Conservation (phyloP, 306 rosid genomes). For the Echinosophora koreensis region DNA sequence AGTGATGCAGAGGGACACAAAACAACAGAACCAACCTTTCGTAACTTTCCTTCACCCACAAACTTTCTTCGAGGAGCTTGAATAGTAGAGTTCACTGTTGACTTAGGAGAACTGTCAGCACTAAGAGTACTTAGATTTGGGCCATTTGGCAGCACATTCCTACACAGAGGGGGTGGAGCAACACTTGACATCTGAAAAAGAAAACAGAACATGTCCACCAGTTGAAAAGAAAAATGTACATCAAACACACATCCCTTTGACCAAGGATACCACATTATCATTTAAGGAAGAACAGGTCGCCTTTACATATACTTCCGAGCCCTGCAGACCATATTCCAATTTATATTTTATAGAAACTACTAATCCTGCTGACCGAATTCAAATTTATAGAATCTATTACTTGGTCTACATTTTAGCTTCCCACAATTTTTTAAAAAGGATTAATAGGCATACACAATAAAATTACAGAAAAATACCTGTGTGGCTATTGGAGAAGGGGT, state of each 20-base stretch:
- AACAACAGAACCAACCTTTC: constrained; percentile 67
- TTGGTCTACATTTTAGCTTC: constrained; percentile 16
- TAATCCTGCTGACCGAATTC: constrained; percentile 7
- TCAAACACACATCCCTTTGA: constrained; percentile 21
- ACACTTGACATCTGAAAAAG: constrained; percentile 80
- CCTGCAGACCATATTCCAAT: not conserved
- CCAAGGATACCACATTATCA: constrained; percentile 29
- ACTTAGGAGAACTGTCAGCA: constrained; percentile 79
- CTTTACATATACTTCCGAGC: constrained; percentile 11
- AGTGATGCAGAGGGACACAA: constrained; percentile 31
- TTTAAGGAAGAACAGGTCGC: constrained; percentile 8
- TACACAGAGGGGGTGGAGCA: constrained; percentile 87
- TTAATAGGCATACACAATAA: constrained; percentile 8
- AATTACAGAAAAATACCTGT: constrained; percentile 63
- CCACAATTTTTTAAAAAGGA: constrained; percentile 15
- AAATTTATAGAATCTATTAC: constrained; percentile 27
- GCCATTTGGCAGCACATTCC: constrained; percentile 76
- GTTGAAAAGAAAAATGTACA: not conserved
- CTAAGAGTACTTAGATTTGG: constrained; percentile 64
- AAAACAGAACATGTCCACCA: constrained; percentile 22
- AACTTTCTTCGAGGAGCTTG: constrained; percentile 95
- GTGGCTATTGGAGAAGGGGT: constrained; percentile 90
- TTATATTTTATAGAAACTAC: not conserved
- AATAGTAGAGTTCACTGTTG: constrained; percentile 74
- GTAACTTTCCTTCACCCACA: constrained; percentile 94